Base-by-base conservation (phyloP, 768 basidiomycete genomes). In the Mycena rosella region DNA sequence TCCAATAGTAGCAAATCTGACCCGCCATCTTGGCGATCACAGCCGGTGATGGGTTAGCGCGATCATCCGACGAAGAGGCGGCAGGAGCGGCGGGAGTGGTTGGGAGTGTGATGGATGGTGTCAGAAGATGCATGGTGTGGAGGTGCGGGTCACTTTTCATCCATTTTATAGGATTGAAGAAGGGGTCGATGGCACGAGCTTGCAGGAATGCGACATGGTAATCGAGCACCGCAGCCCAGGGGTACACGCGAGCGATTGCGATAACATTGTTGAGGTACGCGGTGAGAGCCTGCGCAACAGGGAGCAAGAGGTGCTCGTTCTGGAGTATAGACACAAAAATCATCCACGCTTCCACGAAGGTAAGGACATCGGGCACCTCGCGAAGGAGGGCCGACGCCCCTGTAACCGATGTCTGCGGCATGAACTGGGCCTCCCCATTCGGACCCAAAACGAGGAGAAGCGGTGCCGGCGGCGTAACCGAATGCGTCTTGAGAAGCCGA, bases 171-270 rank as follows among this genome's bases (percentile, higher is more conserved):
- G 58, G 58, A 22, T 59, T 48, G 22, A 59, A 59, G 22, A 13
- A 59, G 3, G 32, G 5, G n/a, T 59, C 45, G 6, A 24, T 44
- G 2, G 58, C 57, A 4, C 45, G 22, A 8, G 13, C 13, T 14
- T 60, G 59, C 11, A 60, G 17, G 18, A 60, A 60, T 6, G 60
- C 36, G 27, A 61, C 27, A 11, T 61, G 60, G 20, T 61, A 61
- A 6, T 61, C 38, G 13, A 61, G 60, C 0, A 61, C 49, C 2
- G 24, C 7, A 6, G 49, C 3, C 60, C 60, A 61, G 27, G 60
- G 10, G 11, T 34, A 34, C 5, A 11, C 32, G 6, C 32, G 32
- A 34, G 32, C 32, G 11, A 34, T 11, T 6, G 11, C 32, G 11
- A 34, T 34, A 11, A 34, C 11, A 11, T 34, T 34, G 11, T 34